Conservation (phyloP, 31 red algal species). For the Porphyra umbilicalis region DNA sequence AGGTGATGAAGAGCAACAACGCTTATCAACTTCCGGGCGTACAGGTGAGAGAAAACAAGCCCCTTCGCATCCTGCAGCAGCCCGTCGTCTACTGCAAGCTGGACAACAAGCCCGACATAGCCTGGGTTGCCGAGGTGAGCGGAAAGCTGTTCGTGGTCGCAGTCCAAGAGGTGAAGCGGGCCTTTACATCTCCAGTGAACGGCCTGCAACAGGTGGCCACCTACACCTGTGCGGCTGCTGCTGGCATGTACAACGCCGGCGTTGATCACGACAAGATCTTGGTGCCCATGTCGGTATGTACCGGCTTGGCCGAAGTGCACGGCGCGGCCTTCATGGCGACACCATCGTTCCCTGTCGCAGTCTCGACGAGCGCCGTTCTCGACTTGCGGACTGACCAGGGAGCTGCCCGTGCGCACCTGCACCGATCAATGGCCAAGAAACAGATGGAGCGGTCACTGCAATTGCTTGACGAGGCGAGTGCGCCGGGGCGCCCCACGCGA, state of each 20-base stretch:
- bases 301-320: neutral
- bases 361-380: neutral
- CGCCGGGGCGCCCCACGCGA: too few species aligned
- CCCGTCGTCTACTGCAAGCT: too few species aligned
- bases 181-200: too few species aligned
- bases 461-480: neutral
- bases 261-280: neutral
- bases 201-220: neutral
- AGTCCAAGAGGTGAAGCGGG: neutral
- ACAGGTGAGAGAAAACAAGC: too few species aligned
- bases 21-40: too few species aligned
- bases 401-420: neutral
- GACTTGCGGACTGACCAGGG: neutral
- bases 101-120: too few species aligned
- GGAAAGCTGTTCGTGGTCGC: neutral
- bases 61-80: too few species aligned
- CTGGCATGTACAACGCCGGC: neutral
- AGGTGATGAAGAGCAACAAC: too few species aligned
- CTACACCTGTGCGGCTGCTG: neutral
- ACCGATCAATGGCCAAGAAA: neutral
- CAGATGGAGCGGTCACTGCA: neutral
- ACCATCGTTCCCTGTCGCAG: neutral
- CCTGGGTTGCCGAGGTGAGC: too few species aligned
- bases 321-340: neutral
- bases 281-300: neutral